Evolutionary conservation across 2,329 filamentous ascomycete genomes (phyloP), one percentile per base, ranked within the genome.

Genomic region (Clonostachys byssicola): DNA sequence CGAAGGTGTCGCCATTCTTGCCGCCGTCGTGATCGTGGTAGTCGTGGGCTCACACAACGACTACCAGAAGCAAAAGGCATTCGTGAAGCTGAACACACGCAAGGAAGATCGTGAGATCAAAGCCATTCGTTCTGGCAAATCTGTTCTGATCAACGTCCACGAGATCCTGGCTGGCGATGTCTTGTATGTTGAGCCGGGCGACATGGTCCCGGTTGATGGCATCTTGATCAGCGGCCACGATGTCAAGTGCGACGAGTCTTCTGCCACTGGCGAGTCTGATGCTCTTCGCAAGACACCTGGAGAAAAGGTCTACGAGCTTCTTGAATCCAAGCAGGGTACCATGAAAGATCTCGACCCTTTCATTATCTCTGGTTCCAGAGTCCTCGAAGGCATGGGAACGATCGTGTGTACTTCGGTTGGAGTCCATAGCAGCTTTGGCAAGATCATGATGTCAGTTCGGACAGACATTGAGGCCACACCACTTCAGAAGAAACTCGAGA

Each of bases 221-320:
- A 74, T 88, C 47, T 79, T 89, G 50, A 83, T 89, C 50, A 71
- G 75, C 16, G 71, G 72, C 7, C 69, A 70, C 50, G 61, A 64
- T 4, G 56, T 75, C 47, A 72, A 85, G 61, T 89, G 85, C 55
- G 86, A 89, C 55, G 86, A 89, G 58, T 88, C 83, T 3, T 87
- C 84, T 12, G 83, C 83, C 2, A 89, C 86, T 20, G 86, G 86
- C 54, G 86, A 89, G 64, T 88, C 85, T 1, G 85, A 89, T 56
- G 75, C 84, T 45, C 77, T 88, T 61, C 83, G 81, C 63, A 89
- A 89, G 67, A 80, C 75, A 1, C 61, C 71, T 5, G 83, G 77
- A 12, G 72, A 80, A 10, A 74, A 80, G 43, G 82, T 83, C 42
- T 80, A 77, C 65, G 65, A 74, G 40, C 71, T 71, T 9, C 71